Conservation (phyloP, 1,139 yeast species). For the Candida sp. region DNA sequence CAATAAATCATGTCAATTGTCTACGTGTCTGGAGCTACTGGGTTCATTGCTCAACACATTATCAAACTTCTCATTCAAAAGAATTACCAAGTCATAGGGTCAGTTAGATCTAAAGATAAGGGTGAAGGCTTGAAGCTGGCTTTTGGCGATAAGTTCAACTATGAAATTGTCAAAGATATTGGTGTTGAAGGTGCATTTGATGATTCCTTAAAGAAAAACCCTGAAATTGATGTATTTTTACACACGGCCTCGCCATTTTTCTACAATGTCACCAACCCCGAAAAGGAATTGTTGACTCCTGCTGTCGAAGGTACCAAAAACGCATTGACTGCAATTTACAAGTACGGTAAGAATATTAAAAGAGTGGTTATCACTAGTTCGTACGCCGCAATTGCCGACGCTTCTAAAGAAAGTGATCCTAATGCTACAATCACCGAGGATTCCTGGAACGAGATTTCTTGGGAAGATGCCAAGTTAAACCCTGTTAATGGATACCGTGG, state of each 20-base stretch:
- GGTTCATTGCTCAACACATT: constrained; percentile 49
- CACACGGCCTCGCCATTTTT: constrained; percentile 36
- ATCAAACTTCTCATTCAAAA: constrained; percentile 21
- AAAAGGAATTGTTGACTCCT: constrained; percentile 27
- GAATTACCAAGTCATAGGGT: constrained; percentile 24
- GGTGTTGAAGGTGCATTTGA: constrained; percentile 27
- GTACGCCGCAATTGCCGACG: constrained; percentile 20
- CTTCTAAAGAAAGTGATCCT: constrained; percentile 7
- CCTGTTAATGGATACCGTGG: constrained; percentile 26
- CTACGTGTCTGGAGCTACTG: constrained; percentile 55
- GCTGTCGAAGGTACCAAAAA: constrained; percentile 33
- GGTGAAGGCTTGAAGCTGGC: constrained; percentile 18
- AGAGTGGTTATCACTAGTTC: constrained; percentile 30
- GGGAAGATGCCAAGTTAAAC: constrained; percentile 21
- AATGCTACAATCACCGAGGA: constrained; percentile 21
- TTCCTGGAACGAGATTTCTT: constrained; percentile 36
- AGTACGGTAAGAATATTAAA: constrained; percentile 21
- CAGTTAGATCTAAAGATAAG: constrained; percentile 25
- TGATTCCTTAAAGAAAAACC: constrained; percentile 22
- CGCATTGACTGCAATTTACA: constrained; percentile 22
- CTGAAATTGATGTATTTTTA: constrained; percentile 22
- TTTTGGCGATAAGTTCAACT: constrained; percentile 17
- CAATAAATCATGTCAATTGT: constrained; percentile 14
- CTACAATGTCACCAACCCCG: constrained; percentile 22
- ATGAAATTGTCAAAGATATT: constrained; percentile 26